Evolutionary conservation across 2,329 filamentous ascomycete species (phyloP).

Genomic region (Cryphonectria carpinicola): DNA sequence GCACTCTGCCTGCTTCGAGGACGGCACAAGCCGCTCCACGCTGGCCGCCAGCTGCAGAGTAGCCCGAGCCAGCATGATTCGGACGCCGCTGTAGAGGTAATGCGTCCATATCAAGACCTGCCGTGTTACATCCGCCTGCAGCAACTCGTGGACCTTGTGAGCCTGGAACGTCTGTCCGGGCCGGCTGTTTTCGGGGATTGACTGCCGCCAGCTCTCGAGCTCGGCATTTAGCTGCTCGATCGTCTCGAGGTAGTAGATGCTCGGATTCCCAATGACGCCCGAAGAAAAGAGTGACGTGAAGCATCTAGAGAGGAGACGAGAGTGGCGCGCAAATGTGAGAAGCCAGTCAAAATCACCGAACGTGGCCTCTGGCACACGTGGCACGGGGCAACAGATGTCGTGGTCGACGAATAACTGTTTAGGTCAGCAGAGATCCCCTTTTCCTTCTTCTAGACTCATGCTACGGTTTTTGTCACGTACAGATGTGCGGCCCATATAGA

Average conservation of each 20-base stretch:
- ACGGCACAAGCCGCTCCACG: constrained; percentile 19
- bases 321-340: constrained; percentile 34
- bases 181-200: constrained; percentile 33
- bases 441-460: too few relatives aligned
- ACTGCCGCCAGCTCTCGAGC: constrained; percentile 37
- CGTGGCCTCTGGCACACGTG: constrained; percentile 32
- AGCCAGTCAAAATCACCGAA: constrained; percentile 36
- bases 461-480: constrained; percentile 27
- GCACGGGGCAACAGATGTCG: constrained; percentile 39
- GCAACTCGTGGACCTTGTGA: constrained; percentile 19
- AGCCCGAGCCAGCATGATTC: constrained; percentile 35
- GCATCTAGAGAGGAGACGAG: constrained; percentile 36
- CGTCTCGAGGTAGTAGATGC: constrained; percentile 33
- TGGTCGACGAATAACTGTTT: constrained; percentile 37
- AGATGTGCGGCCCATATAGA: constrained; percentile 39
- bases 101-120: constrained; percentile 31
- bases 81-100: constrained; percentile 37
- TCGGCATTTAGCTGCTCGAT: constrained; percentile 37
- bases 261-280: constrained; percentile 34
- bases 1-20: constrained; percentile 26
- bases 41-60: constrained; percentile 32
- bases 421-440: not conserved
- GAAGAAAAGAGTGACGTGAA: constrained; percentile 38
- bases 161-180: constrained; percentile 28
- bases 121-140: constrained; percentile 23